A percentile compares a stretch with the other conserved stretches of the same genome.
phyloP scores from a whole-genome alignment of 2,329 filamentous ascomycete species.

The Thelonectria blattea region DNA sequence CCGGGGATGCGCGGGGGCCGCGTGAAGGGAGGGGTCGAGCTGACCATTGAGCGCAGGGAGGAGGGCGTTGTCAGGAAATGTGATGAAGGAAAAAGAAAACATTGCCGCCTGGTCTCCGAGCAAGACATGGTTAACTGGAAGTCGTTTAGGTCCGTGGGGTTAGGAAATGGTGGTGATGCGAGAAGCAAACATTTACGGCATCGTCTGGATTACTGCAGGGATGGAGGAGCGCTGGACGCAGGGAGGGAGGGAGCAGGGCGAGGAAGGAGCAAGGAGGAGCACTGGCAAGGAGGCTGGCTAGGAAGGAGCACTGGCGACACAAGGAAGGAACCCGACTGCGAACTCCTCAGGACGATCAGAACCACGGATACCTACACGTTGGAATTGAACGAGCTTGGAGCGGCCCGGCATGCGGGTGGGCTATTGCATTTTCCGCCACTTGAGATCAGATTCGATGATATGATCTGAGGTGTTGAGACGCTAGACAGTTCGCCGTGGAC shows the following conservation, averaged over 20 bases:
- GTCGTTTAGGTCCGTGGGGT: slow-evolving; percentile 23
- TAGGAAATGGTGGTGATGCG: slow-evolving; percentile 15
- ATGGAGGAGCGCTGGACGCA: background rate
- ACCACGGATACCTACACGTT: background rate
- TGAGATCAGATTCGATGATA: background rate
- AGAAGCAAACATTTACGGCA: slow-evolving; percentile 15
- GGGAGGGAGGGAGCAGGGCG: no score
- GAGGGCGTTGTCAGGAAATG: slow-evolving; percentile 10
- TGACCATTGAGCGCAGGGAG: slow-evolving; percentile 7
- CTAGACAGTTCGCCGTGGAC: background rate
- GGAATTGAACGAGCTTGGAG: background rate
- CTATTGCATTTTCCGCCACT: slow-evolving; percentile 7
- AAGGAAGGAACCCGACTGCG: background rate
- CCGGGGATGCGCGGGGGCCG: no score
- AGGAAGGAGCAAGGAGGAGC: background rate
- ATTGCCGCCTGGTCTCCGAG: slow-evolving; percentile 12
- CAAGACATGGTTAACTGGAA: slow-evolving; percentile 30
- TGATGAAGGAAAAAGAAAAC: slow-evolving; percentile 24
- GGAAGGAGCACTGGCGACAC: no score
- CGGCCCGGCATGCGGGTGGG: slow-evolving; percentile 11
- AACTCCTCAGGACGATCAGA: no score
- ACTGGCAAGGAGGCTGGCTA: background rate
- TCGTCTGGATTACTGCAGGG: no score
- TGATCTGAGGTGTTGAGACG: background rate
- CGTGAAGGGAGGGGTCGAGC: background rate